Conservation (phyloP, 2,329 filamentous ascomycete genomes). For the Xylariaceae sp. region DNA sequence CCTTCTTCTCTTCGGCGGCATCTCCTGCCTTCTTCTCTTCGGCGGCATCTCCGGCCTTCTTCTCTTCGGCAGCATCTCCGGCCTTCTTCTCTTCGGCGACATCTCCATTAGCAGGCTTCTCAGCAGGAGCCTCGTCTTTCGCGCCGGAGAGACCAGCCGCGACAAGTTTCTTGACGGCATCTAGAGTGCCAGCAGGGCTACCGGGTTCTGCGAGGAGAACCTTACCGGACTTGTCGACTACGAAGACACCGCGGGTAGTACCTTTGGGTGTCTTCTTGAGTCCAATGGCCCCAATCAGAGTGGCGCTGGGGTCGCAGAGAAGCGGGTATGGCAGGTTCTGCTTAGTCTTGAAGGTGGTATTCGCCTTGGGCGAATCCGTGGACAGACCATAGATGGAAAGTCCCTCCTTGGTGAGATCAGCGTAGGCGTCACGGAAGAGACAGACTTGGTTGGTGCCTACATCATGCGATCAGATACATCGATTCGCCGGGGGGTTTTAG, state of each 20-base stretch:
- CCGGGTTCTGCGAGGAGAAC: slow-evolving; percentile 70
- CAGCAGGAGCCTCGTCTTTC: slow-evolving; percentile 23
- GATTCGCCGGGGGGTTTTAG: not conserved
- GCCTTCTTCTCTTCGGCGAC: slow-evolving; percentile 26
- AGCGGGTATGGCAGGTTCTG: slow-evolving; percentile 84
- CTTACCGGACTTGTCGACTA: slow-evolving; percentile 75
- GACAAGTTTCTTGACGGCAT: slow-evolving; percentile 69
- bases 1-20: too few relatives aligned
- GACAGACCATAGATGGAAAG: slow-evolving; percentile 87
- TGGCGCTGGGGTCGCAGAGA: slow-evolving; percentile 71
- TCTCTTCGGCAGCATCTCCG: slow-evolving; percentile 39
- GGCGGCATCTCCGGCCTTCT: slow-evolving; percentile 39
- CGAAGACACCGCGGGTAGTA: slow-evolving; percentile 82
- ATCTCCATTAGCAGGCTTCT: slow-evolving; percentile 27
- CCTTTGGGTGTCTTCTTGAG: slow-evolving; percentile 78
- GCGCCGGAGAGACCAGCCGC: slow-evolving; percentile 34
- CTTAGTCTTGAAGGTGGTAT: slow-evolving; percentile 88
- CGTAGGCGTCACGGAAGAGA: slow-evolving; percentile 83
- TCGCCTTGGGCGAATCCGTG: slow-evolving; percentile 80
- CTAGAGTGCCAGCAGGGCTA: slow-evolving; percentile 70
- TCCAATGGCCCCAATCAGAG: slow-evolving; percentile 80
- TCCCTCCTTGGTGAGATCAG: slow-evolving; percentile 68
- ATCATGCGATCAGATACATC: slow-evolving; percentile 7
- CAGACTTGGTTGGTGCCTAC: slow-evolving; percentile 89
- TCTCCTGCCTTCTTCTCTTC: slow-evolving; percentile 14